Conservation (phyloP, 202 grass and related monocot species). For the Schoenoplectus triqueter region DNA sequence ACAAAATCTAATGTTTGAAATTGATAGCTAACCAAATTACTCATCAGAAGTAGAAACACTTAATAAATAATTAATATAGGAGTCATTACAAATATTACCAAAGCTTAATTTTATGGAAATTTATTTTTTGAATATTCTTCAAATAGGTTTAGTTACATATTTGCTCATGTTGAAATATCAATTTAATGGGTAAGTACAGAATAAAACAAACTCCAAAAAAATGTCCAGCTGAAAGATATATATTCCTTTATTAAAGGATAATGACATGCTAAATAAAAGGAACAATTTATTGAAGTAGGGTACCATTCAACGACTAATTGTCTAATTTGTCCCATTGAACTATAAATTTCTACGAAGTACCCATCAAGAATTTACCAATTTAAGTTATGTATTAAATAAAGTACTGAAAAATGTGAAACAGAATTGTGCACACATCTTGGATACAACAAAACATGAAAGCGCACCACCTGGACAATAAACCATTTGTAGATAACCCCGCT, state of each 20-base stretch:
- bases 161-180: neutral
- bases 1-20: conserved; percentile 31
- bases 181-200: neutral
- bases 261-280: neutral
- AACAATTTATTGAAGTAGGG: conserved; percentile 42
- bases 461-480: neutral
- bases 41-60: neutral
- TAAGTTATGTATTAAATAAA: conserved; percentile 13
- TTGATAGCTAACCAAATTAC: conserved; percentile 32
- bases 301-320: conserved; percentile 32
- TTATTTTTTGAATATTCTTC: neutral
- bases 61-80: conserved; percentile 16
- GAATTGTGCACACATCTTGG: neutral
- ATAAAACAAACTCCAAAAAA: neutral
- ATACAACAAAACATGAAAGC: conserved; percentile 16
- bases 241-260: conserved; percentile 14
- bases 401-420: conserved; percentile 13
- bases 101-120: neutral
- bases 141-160: neutral
- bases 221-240: neutral
- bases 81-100: conserved; percentile 6
- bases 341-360: conserved; percentile 8
- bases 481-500: conserved; percentile 19
- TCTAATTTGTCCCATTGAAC: conserved; percentile 5
- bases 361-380: conserved; percentile 4